Evolutionary conservation across 2,329 filamentous ascomycete genomes (phyloP).

Genomic region (Fusarium nurragi): DNA sequence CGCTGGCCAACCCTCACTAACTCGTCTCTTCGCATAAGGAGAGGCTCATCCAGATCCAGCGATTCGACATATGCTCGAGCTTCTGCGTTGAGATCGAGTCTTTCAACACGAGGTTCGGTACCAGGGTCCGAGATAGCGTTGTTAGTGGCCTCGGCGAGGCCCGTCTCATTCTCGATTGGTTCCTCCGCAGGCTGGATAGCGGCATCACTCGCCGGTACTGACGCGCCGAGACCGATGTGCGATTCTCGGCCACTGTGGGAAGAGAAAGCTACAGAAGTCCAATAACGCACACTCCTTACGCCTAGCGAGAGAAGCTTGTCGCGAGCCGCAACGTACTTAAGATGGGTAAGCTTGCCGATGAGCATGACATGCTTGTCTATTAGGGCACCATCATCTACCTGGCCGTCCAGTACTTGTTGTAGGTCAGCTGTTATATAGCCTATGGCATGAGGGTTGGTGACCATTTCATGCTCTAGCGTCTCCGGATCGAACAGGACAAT

Average conservation of each 20-base stretch:
- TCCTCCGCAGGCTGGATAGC: constrained; percentile 12
- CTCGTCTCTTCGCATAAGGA: constrained; percentile 19
- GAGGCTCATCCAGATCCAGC: constrained; percentile 11
- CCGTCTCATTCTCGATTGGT: neutral
- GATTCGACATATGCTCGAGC: constrained; percentile 24
- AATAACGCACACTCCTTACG: constrained; percentile 19
- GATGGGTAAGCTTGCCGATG: constrained; percentile 9
- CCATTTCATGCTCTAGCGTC: constrained; percentile 31
- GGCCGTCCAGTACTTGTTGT: constrained; percentile 11
- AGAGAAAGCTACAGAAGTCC: constrained; percentile 3
- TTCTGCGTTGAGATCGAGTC: constrained; percentile 15
- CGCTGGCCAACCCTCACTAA: constrained; percentile 31
- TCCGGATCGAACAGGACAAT: constrained; percentile 30
- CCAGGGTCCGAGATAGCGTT: neutral
- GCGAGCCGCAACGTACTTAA: constrained; percentile 28
- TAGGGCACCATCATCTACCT: neutral
- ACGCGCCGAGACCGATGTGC: constrained; percentile 17
- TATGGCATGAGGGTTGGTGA: constrained; percentile 32
- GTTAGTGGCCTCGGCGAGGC: neutral
- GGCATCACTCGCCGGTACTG: constrained; percentile 27
- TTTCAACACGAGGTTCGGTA: neutral
- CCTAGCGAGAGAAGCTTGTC: constrained; percentile 30
- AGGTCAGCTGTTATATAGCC: constrained; percentile 22
- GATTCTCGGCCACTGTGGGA: neutral
- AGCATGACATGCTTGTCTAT: constrained; percentile 33